phyloP scores from a whole-genome alignment of 1,139 yeast genomes.

The Meyerozyma smithsonii region DNA sequence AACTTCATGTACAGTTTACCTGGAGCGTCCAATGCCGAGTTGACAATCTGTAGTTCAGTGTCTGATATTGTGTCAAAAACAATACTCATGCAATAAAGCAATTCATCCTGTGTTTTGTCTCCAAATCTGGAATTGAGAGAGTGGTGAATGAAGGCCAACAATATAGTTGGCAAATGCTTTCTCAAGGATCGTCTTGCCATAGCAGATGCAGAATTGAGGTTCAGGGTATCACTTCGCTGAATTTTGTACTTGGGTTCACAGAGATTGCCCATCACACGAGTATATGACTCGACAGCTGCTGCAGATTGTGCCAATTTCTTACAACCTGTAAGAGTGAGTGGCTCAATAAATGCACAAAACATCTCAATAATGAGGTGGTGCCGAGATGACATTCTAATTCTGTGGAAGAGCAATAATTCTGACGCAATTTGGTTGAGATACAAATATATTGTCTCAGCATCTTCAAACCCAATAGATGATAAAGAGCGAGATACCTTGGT shows the following conservation, averaged over 20 bases:
- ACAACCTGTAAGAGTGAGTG: slow-evolving; percentile 27
- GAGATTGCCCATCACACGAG: slow-evolving; percentile 60
- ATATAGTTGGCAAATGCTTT: slow-evolving; percentile 56
- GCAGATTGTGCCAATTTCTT: slow-evolving; percentile 16
- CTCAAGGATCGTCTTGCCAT: slow-evolving; percentile 56
- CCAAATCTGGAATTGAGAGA: slow-evolving; percentile 50
- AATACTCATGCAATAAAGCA: slow-evolving; percentile 55
- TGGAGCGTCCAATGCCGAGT: slow-evolving; percentile 63
- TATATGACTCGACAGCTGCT: slow-evolving; percentile 39
- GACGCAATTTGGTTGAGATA: slow-evolving; percentile 45
- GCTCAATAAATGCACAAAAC: slow-evolving; percentile 45
- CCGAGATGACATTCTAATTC: slow-evolving; percentile 66
- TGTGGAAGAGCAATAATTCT: slow-evolving; percentile 56
- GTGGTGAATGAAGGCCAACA: slow-evolving; percentile 50
- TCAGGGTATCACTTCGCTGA: slow-evolving; percentile 15
- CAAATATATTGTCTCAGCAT: slow-evolving; percentile 23
- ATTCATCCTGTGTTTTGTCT: slow-evolving; percentile 41
- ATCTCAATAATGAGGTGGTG: slow-evolving; percentile 58
- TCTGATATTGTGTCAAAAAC: slow-evolving; percentile 68
- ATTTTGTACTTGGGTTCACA: slow-evolving; percentile 58
- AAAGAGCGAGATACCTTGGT: slow-evolving; percentile 17
- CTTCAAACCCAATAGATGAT: slow-evolving; percentile 4
- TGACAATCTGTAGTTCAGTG: slow-evolving; percentile 61
- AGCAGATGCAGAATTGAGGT: slow-evolving; percentile 53
- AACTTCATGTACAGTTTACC: slow-evolving; percentile 67